phyloP scores from a whole-genome alignment of 2,329 filamentous ascomycete species.

The Zasmidium angulare region DNA sequence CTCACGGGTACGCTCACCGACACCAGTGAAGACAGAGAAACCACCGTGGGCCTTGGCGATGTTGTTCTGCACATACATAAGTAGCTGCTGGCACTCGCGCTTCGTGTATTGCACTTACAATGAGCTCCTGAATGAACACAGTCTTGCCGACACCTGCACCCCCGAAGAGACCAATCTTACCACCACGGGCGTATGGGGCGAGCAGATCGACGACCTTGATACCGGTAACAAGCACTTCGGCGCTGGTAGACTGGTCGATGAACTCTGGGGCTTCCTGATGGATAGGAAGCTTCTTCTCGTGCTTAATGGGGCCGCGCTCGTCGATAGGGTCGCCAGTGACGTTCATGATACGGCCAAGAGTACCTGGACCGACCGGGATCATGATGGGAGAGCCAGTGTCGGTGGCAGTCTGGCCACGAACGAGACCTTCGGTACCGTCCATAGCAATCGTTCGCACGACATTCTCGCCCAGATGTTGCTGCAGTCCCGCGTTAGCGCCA shows the following conservation, averaged over 20 bases:
- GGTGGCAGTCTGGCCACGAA: slow-evolving; percentile 78
- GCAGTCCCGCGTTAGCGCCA: slow-evolving; percentile 30
- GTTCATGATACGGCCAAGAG: slow-evolving; percentile 99
- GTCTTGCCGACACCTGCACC: slow-evolving; percentile 99
- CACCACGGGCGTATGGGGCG: slow-evolving; percentile 99
- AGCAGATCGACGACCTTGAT: slow-evolving; percentile 99
- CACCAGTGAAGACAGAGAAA: slow-evolving; percentile 99
- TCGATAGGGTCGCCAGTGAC: slow-evolving; percentile 99
- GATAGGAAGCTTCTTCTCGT: slow-evolving; percentile 81
- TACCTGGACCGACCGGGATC: slow-evolving; percentile 90
- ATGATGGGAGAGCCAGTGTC: slow-evolving; percentile 95
- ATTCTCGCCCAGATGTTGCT: slow-evolving; percentile 99
- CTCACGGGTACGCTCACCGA: slow-evolving; percentile 99
- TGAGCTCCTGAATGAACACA: slow-evolving; percentile 99
- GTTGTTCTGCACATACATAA: slow-evolving; percentile 72
- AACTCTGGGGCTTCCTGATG: slow-evolving; percentile 93
- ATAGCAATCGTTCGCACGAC: slow-evolving; percentile 99
- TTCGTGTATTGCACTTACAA: slow-evolving; percentile 57
- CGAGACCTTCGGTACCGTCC: slow-evolving; percentile 99
- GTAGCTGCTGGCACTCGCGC: slow-evolving; percentile 4
- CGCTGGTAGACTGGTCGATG: slow-evolving; percentile 91
- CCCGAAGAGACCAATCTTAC: slow-evolving; percentile 99
- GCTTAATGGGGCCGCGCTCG: slow-evolving; percentile 97
- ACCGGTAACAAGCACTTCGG: slow-evolving; percentile 96
- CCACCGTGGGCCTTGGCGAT: slow-evolving; percentile 99